A percentile compares a stretch with the other conserved stretches of the same genome.
phyloP scores from a whole-genome alignment of 2,329 filamentous ascomycete species.

The Chrysoporthe deuterocubensis region DNA sequence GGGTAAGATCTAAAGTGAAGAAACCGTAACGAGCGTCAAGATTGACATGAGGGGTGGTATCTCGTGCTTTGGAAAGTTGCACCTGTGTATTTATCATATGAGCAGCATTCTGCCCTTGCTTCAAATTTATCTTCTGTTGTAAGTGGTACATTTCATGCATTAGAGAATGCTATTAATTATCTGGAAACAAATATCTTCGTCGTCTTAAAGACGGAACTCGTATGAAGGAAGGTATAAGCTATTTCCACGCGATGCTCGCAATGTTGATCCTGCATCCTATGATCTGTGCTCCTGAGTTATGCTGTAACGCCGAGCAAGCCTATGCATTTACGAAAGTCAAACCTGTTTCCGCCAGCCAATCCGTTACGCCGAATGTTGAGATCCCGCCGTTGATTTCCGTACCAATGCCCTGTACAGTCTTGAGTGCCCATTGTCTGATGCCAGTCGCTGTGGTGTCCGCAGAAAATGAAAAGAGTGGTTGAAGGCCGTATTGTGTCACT shows the following conservation, averaged over 20 bases:
- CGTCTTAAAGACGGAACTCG: neutral
- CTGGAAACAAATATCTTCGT: neutral
- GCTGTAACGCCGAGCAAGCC: neutral
- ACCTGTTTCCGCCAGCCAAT: neutral
- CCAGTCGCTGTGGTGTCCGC: neutral
- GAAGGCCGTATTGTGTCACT: neutral
- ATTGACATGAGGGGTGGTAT: neutral
- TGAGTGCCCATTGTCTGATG: neutral
- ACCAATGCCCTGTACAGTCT: neutral
- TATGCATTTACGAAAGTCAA: neutral
- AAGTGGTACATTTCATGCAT: neutral
- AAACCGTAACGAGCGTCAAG: neutral
- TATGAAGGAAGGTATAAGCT: neutral
- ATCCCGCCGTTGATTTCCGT: neutral
- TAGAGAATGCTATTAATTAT: neutral
- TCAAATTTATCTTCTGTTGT: neutral
- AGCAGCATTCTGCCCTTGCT: neutral
- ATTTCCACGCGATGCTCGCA: neutral
- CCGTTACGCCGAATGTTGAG: neutral
- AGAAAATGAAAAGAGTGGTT: neutral
- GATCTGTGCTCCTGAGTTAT: neutral
- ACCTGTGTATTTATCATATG: neutral
- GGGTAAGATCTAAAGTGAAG: constrained; percentile 36
- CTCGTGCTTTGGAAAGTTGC: neutral
- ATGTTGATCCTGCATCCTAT: neutral